phyloP scores from a whole-genome alignment of 2,329 filamentous ascomycete species.

The Periconia digitata region DNA sequence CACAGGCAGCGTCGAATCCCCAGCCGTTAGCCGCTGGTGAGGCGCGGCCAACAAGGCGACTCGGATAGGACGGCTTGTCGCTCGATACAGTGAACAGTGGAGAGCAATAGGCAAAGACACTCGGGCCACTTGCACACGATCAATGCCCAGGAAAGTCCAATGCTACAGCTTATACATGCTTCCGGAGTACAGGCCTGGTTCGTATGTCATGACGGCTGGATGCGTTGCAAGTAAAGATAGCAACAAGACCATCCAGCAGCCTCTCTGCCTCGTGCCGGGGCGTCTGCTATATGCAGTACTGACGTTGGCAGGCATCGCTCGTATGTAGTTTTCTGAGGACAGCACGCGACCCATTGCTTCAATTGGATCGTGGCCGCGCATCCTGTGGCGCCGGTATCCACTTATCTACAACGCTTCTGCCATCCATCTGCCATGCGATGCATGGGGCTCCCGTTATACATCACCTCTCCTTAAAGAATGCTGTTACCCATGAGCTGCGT shows the following conservation, averaged over 20 bases:
- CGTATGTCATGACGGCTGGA: too few relatives aligned
- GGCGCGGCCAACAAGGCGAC: background rate
- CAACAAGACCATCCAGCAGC: background rate
- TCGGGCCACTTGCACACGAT: too few relatives aligned
- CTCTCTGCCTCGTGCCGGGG: background rate
- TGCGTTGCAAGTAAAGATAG: too few relatives aligned
- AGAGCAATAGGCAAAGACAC: too few relatives aligned
- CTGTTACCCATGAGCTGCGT: background rate
- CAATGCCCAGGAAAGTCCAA: too few relatives aligned
- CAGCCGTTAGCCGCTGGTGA: background rate
- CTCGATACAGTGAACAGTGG: too few relatives aligned
- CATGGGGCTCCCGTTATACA: too few relatives aligned
- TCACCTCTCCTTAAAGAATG: background rate
- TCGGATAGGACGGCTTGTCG: slow-evolving; percentile 3
- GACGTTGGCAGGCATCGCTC: background rate
- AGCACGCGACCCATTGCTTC: slow-evolving; percentile 9
- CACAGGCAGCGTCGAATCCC: background rate
- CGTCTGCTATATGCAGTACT: background rate
- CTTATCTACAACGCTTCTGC: background rate
- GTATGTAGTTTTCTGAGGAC: background rate
- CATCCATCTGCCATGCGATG: background rate
- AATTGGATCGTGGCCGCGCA: slow-evolving; percentile 1
- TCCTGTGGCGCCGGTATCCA: background rate
- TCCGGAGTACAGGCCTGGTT: too few relatives aligned
- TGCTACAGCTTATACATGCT: too few relatives aligned